Conservation (phyloP, 2,329 filamentous ascomycete genomes). For the Aspergillus tamarii region DNA sequence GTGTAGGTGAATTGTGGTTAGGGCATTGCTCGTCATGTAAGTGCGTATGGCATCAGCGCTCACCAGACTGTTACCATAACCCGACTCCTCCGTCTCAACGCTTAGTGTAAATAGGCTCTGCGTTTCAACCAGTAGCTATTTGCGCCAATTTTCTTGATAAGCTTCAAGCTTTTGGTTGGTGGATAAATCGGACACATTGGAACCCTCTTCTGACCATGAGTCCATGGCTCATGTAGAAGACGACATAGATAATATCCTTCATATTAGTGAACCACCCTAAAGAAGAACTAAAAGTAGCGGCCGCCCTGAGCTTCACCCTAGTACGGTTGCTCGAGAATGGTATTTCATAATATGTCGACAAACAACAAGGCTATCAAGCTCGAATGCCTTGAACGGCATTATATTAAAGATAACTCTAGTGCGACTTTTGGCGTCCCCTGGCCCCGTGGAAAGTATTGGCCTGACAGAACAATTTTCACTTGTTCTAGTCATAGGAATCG, state of each 20-base stretch:
- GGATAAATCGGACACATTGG: background rate
- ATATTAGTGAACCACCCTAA: background rate
- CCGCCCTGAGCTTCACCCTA: background rate
- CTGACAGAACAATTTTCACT: constrained; percentile 43
- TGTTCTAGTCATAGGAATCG: constrained; percentile 25
- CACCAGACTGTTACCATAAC: background rate
- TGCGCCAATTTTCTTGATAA: background rate
- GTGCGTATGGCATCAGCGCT: constrained; percentile 3
- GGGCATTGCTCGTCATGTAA: constrained; percentile 4
- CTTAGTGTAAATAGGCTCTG: background rate
- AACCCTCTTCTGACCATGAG: background rate
- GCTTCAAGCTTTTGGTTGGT: background rate
- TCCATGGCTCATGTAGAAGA: background rate
- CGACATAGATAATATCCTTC: background rate
- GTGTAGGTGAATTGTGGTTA: background rate
- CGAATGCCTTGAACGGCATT: background rate
- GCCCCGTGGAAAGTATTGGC: constrained; percentile 45
- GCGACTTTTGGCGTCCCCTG: constrained; percentile 50
- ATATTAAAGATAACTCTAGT: constrained; percentile 25
- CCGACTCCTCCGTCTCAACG: background rate
- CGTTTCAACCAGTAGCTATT: background rate
- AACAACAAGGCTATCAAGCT: background rate
- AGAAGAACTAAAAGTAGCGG: background rate
- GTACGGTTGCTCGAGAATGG: background rate
- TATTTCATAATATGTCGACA: background rate